phyloP scores from a whole-genome alignment of 805 yeast genomes.

The Blastobotrys mokoenaii region DNA sequence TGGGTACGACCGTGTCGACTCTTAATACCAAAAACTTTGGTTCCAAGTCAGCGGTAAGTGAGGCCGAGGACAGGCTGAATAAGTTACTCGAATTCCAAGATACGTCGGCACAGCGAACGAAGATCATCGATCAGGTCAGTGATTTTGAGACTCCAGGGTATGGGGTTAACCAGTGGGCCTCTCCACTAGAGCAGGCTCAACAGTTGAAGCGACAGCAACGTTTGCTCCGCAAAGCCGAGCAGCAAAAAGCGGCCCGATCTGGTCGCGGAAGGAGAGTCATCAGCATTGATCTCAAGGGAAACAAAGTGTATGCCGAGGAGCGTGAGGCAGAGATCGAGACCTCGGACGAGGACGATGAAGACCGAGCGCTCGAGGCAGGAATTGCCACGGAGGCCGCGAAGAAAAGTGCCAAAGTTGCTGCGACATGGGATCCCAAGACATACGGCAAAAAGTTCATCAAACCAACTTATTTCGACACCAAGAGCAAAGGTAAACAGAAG shows the following conservation, averaged over 20 bases:
- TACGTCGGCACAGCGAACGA: conserved; percentile 82
- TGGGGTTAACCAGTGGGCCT: conserved; percentile 65
- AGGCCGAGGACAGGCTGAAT: conserved; percentile 69
- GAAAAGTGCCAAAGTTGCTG: not conserved
- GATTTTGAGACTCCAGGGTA: conserved; percentile 65
- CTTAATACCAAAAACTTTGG: not conserved
- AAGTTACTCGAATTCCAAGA: conserved; percentile 73
- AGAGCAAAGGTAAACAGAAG: conserved; percentile 1
- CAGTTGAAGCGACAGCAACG: conserved; percentile 82
- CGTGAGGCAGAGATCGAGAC: conserved; percentile 6
- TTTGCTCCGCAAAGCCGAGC: conserved; percentile 55
- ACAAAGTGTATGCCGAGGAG: conserved; percentile 45
- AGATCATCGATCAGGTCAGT: conserved; percentile 85
- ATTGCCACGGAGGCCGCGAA: conserved; percentile 1
- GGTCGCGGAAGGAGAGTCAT: conserved; percentile 73
- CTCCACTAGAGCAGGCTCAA: conserved; percentile 76
- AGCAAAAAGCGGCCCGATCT: conserved; percentile 44
- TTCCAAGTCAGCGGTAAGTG: conserved; percentile 10
- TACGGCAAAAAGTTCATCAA: conserved; percentile 16
- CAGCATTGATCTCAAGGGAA: conserved; percentile 71
- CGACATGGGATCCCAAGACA: conserved; percentile 12
- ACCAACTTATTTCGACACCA: conserved; percentile 8
- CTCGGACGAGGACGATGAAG: conserved; percentile 4
- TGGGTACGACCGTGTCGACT: conserved; percentile 11
- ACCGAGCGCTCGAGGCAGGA: not conserved